Evolutionary conservation across 441 rosid species (phyloP).

Genomic region (Lepidium campestre): DNA sequence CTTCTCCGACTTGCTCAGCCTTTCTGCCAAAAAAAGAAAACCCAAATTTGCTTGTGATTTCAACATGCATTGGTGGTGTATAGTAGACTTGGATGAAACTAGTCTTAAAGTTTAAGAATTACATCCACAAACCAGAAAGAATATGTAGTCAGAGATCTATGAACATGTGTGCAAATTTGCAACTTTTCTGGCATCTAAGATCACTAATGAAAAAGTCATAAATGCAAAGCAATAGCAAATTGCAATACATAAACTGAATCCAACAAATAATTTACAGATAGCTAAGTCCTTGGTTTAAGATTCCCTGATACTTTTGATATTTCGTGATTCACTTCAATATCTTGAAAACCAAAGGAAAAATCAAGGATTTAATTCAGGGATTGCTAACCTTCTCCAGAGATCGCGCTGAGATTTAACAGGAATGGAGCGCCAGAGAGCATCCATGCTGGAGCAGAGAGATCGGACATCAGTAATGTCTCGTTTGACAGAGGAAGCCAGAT

Average conservation of each 20-base stretch:
- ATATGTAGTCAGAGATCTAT: background rate
- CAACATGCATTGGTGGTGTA: too few relatives aligned
- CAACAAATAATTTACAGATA: too few relatives aligned
- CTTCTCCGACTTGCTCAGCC: slow-evolving; percentile 88
- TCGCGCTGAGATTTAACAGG: slow-evolving; percentile 81
- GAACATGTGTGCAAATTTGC: too few relatives aligned
- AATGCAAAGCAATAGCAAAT: too few relatives aligned
- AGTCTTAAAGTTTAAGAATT: background rate
- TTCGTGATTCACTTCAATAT: too few relatives aligned
- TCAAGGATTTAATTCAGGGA: too few relatives aligned
- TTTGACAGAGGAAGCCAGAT: slow-evolving; percentile 65
- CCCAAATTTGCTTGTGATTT: background rate
- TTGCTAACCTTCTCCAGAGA: slow-evolving; percentile 76
- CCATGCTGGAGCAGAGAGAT: slow-evolving; percentile 73
- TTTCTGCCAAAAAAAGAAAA: slow-evolving; percentile 41
- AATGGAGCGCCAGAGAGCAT: slow-evolving; percentile 79
- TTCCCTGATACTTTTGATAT: too few relatives aligned
- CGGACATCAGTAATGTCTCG: slow-evolving; percentile 72
- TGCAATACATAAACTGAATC: too few relatives aligned
- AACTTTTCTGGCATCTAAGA: too few relatives aligned
- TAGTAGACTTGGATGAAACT: background rate
- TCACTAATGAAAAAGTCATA: too few relatives aligned
- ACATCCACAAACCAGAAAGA: background rate
- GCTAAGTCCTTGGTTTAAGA: too few relatives aligned
- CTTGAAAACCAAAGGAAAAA: too few relatives aligned